Evolutionary conservation across 2,329 filamentous ascomycete genomes (phyloP).

Genomic region (Trichophyton verrucosum): DNA sequence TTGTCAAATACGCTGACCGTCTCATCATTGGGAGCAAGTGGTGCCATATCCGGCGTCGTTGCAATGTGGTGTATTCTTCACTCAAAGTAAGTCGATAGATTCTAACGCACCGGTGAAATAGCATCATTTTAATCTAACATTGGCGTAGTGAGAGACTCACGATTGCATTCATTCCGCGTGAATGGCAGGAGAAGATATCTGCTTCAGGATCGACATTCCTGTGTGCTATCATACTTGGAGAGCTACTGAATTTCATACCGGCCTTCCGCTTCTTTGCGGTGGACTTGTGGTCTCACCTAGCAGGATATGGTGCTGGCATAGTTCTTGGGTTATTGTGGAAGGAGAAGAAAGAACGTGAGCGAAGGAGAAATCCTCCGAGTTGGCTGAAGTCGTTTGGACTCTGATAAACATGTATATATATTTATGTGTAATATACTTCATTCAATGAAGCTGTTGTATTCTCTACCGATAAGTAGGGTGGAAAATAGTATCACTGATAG

Average conservation of each 20-base stretch:
- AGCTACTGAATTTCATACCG: conserved; percentile 24
- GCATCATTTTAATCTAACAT: neutral
- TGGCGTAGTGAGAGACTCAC: conserved; percentile 28
- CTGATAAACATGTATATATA: neutral
- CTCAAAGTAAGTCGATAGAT: conserved; percentile 23
- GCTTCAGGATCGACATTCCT: conserved; percentile 31
- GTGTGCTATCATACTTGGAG: conserved; percentile 24
- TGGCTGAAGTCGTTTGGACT: neutral
- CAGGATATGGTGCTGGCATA: conserved; percentile 29
- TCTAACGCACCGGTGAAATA: neutral
- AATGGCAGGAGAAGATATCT: conserved; percentile 30
- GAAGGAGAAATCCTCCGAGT: conserved; percentile 8
- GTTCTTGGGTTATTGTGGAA: conserved; percentile 17
- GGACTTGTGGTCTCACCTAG: conserved; percentile 33
- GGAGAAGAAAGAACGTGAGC: conserved; percentile 14
- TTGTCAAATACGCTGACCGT: conserved; percentile 31
- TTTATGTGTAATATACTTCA: neutral
- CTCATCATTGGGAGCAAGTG: conserved; percentile 41
- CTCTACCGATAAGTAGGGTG: neutral
- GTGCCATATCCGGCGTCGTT: conserved; percentile 38
- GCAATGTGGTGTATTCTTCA: conserved; percentile 40
- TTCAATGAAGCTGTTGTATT: no score
- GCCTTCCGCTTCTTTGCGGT: conserved; percentile 23
- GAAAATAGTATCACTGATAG: neutral
- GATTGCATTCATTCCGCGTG: conserved; percentile 29